phyloP scores from a whole-genome alignment of 306 rosid genomes.

The Casuarina cunninghamiana region DNA sequence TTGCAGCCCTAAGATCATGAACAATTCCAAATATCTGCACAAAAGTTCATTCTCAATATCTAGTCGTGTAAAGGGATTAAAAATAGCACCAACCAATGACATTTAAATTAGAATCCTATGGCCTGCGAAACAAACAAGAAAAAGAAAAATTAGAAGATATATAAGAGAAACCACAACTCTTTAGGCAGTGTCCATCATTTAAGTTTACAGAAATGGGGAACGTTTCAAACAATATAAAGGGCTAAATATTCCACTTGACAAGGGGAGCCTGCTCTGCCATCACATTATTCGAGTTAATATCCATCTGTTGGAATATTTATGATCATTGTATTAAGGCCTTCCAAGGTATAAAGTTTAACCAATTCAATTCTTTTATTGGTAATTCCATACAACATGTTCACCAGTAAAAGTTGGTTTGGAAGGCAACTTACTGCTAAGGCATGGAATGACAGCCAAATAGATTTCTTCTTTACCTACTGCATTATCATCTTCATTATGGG shows the following conservation, averaged over 20 bases:
- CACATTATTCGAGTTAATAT: not conserved
- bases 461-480: not conserved
- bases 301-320: not conserved
- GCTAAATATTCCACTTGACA: not conserved
- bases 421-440: not conserved
- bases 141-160: not conserved
- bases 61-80: not conserved
- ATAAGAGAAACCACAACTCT: not conserved
- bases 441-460: not conserved
- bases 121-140: not conserved
- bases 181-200: not conserved
- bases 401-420: not conserved
- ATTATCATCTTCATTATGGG: not conserved
- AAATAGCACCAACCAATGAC: not conserved
- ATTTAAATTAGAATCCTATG: not conserved
- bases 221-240: not conserved
- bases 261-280: not conserved
- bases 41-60: slow-evolving; percentile 8
- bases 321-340: not conserved
- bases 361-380: not conserved
- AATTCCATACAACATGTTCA: not conserved
- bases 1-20: slow-evolving; percentile 37
- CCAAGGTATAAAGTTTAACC: not conserved
- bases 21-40: slow-evolving; percentile 53
- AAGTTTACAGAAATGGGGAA: not conserved